Base-by-base conservation (phyloP, 2,329 filamentous ascomycete genomes). In the Aspergillus thermomutatus region DNA sequence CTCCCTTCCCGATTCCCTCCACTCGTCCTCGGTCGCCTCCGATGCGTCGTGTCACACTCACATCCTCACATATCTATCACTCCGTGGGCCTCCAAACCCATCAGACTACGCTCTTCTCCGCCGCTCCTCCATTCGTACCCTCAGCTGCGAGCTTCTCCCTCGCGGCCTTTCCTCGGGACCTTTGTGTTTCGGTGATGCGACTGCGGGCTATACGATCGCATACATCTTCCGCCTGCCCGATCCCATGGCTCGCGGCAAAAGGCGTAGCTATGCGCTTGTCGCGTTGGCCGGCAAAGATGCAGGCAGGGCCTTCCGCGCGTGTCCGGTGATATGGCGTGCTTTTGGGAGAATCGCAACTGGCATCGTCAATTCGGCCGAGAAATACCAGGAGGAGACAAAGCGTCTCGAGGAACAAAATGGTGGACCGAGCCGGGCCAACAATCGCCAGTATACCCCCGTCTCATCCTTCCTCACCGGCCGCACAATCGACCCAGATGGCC, bases 201-300 rank as follows among this genome's bases (percentile, higher is more conserved):
- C 76, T 21, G 77, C 80, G 5, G 83, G 83, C 52, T 83, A 84
- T 70, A 84, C 82, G 19, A 82, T 85, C 52, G 82, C 83, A 45
- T 85, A 83, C 65, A 78, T 83, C 43, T 85, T 85, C 68, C 81
- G 82, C 47, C 76, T 85, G 19, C 80, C 80, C 14, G 83, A 85
- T 63, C 81, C 82, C 17, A 79, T 82, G 68, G 82, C 83, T 9
- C 80, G 83, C 54, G 83, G 83, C 37, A 79, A 81, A 57, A 76
- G 80, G 57, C 79, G 83, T 54, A 82, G 79, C 40, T 85, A 85
- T 69, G 82, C 83, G 1, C 74, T 85, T 27, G 76, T 85, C 52
- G 82, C 82, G 11, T 75, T 85, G 53, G 82, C 80, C 4, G 82
- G 82, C 2, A 81, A 80, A 55, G 82, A 84, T 57, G 74, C 75